Percentiles rank a stretch among this genome's conserved stretches.
These are phyloP conservation scores for Monilinia aucupariae DNA, from an alignment of 2,329 filamentous ascomycete genomes.

Conservation along the genomic window DNA sequence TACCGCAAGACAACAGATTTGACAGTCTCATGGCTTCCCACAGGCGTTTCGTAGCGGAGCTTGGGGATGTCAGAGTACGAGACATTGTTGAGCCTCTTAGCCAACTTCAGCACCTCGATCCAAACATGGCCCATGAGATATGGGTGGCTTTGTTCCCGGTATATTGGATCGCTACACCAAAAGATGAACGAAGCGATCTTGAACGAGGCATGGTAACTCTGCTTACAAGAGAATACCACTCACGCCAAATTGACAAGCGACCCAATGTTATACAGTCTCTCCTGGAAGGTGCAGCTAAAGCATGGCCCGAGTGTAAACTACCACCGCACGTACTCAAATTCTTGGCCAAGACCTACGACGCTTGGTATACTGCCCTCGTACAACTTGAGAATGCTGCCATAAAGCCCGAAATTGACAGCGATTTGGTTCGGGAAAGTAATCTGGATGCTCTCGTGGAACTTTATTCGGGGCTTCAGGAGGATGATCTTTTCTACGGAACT, in stretches of 20 bases:
- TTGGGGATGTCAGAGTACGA: constrained; percentile 79
- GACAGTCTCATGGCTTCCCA: constrained; percentile 75
- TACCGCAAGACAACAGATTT: constrained; percentile 76
- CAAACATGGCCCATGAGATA: constrained; percentile 74
- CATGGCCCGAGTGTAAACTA: constrained; percentile 82
- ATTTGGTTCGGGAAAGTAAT: constrained; percentile 84
- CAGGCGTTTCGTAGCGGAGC: constrained; percentile 74
- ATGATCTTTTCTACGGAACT: constrained; percentile 95
- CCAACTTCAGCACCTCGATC: constrained; percentile 87
- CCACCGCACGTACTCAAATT: constrained; percentile 96
- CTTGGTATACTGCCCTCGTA: constrained; percentile 90
- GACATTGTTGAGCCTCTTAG: constrained; percentile 86
- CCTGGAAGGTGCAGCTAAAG: constrained; percentile 77
- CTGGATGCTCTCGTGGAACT: constrained; percentile 92
- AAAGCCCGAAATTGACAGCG: constrained; percentile 70
- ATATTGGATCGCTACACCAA: constrained; percentile 82
- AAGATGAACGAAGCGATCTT: constrained; percentile 83
- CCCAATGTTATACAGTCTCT: constrained; percentile 94
- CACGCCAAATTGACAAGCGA: constrained; percentile 85
- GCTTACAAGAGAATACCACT: constrained; percentile 92
- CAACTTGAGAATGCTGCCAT: constrained; percentile 88
- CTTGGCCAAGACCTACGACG: constrained; percentile 86
- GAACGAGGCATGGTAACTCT: constrained; percentile 87
- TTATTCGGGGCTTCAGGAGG: constrained; percentile 85
- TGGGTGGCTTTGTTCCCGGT: constrained; percentile 91